These are phyloP conservation scores for Dissoconium aciculare DNA, from an alignment of 2,329 filamentous ascomycete species.

Conservation along the genomic window DNA sequence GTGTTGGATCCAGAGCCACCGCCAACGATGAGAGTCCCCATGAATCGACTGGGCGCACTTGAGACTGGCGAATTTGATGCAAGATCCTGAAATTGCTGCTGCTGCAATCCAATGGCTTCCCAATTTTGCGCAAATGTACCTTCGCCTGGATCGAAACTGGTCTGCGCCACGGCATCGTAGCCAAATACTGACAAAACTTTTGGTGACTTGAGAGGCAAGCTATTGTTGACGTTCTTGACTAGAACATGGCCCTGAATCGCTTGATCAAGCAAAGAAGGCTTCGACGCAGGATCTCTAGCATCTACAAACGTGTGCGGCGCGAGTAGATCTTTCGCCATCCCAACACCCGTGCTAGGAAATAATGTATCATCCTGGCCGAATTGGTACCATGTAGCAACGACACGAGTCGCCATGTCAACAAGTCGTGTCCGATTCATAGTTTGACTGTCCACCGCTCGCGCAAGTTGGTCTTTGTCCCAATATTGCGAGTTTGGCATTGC, in stretches of 20 bases:
- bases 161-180: slow-evolving; percentile 37
- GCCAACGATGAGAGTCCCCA: slow-evolving; percentile 24
- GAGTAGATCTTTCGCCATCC: slow-evolving; percentile 37
- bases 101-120: slow-evolving; percentile 12
- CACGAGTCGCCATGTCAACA: slow-evolving; percentile 44
- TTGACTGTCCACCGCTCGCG: slow-evolving; percentile 45
- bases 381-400: slow-evolving; percentile 42
- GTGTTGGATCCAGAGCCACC: slow-evolving; percentile 24
- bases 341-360: slow-evolving; percentile 27
- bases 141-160: slow-evolving; percentile 13
- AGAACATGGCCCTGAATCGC: slow-evolving; percentile 50
- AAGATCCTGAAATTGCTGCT: slow-evolving; percentile 15
- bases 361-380: slow-evolving; percentile 37
- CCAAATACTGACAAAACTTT: slow-evolving; percentile 45
- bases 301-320: slow-evolving; percentile 40
- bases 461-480: slow-evolving; percentile 30
- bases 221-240: slow-evolving; percentile 44
- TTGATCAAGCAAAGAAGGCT: slow-evolving; percentile 38
- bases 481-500: slow-evolving; percentile 41
- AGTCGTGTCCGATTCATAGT: slow-evolving; percentile 41
- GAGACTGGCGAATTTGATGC: slow-evolving; percentile 21
- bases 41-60: slow-evolving; percentile 14
- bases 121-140: slow-evolving; percentile 16
- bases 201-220: slow-evolving; percentile 39
- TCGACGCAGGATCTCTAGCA: slow-evolving; percentile 38